A percentile compares a stretch with the other conserved stretches of the same genome.
Evolutionary conservation across 164 flowering plant species (phyloP).

Genomic region (Annona squamosa): DNA sequence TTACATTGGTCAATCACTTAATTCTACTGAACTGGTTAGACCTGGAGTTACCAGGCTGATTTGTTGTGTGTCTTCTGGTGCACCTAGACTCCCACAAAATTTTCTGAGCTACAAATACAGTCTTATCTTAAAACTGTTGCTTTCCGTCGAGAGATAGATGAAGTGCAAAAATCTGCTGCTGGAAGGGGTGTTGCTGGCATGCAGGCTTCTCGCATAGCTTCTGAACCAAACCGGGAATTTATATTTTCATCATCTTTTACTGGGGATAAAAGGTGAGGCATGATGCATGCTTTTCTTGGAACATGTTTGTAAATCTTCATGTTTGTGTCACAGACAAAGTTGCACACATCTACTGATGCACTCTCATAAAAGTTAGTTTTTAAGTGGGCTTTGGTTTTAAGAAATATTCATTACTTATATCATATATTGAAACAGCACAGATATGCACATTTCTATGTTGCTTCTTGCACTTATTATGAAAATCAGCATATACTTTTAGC

Average conservation of each 20-base stretch:
- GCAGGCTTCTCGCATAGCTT: slow-evolving; percentile 81
- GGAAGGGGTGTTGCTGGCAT: slow-evolving; percentile 85
- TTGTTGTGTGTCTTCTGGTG: not conserved
- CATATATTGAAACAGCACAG: not conserved
- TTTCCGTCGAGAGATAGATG: slow-evolving; percentile 90
- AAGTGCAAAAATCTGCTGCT: slow-evolving; percentile 88
- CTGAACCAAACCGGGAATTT: slow-evolving; percentile 88
- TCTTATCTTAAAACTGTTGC: slow-evolving; percentile 94
- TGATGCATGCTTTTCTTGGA: not conserved
- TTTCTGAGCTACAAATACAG: slow-evolving; percentile 90
- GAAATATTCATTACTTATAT: not conserved
- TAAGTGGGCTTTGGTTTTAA: not conserved
- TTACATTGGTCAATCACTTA: not conserved
- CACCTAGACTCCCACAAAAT: slow-evolving; percentile 65
- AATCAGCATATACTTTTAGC: not conserved
- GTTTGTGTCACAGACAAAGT: not conserved
- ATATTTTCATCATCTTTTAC: slow-evolving; percentile 86
- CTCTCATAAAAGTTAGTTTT: not conserved
- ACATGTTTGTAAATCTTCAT: not conserved
- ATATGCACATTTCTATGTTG: not conserved
- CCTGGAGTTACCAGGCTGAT: not conserved
- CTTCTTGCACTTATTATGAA: not conserved
- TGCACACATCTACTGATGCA: not conserved
- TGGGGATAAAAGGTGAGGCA: slow-evolving; percentile 75
- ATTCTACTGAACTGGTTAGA: not conserved